phyloP scores from a whole-genome alignment of 176 grass and related monocot species.

The Avena atlantica region DNA sequence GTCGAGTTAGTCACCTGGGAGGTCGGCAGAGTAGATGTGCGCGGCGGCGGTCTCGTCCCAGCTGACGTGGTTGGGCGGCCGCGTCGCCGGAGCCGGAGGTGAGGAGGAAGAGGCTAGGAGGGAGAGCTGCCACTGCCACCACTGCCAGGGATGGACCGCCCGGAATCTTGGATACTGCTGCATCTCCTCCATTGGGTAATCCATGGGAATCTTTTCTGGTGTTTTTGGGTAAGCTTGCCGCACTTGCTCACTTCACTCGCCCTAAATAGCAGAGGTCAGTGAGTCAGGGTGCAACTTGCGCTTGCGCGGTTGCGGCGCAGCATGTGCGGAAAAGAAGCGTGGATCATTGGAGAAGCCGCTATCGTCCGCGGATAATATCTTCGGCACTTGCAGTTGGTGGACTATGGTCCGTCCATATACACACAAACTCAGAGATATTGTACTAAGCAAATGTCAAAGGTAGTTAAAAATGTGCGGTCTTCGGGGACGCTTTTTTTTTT shows the following conservation, averaged over 20 bases:
- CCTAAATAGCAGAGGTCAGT: slow-evolving; percentile 14
- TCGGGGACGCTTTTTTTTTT: too few species aligned
- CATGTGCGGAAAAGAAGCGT: slow-evolving; percentile 15
- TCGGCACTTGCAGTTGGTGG: neutral
- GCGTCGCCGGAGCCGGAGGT: slow-evolving; percentile 7
- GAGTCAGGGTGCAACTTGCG: neutral
- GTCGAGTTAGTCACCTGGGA: slow-evolving; percentile 58
- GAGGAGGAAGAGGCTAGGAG: slow-evolving; percentile 25
- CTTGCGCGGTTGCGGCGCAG: neutral
- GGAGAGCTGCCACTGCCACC: slow-evolving; percentile 52
- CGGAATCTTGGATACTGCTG: neutral
- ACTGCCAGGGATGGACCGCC: slow-evolving; percentile 14
- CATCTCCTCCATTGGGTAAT: slow-evolving; percentile 42
- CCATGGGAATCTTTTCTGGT: slow-evolving; percentile 29
- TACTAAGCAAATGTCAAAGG: too few species aligned
- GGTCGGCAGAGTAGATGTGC: slow-evolving; percentile 66
- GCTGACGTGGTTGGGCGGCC: slow-evolving; percentile 55
- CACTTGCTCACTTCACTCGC: neutral
- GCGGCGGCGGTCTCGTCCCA: slow-evolving; percentile 72
- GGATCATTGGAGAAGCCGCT: neutral
- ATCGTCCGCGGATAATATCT: slow-evolving; percentile 6
- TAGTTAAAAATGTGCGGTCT: too few species aligned
- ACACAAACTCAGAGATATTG: neutral
- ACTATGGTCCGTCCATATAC: neutral
- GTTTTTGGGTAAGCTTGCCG: neutral